Evolutionary conservation across 352 stramenopile genomes (phyloP).

Genomic region (Globisporangium mamillatum): DNA sequence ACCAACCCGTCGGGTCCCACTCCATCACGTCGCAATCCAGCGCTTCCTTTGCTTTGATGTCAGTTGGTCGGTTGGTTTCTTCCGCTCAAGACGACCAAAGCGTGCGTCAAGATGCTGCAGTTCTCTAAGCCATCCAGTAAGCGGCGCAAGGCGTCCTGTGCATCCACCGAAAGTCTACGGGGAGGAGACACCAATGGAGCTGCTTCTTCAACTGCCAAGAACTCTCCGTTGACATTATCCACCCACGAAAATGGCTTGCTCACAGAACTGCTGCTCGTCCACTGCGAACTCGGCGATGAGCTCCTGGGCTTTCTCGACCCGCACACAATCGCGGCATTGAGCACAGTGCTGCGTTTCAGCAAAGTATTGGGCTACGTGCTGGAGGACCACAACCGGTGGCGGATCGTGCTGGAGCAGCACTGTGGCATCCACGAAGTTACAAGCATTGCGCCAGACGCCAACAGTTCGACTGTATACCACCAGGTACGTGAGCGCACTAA

Average conservation of each 20-base stretch:
- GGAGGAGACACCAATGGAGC: background rate
- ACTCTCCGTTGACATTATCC: background rate
- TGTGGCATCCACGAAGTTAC: background rate
- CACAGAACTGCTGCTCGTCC: background rate
- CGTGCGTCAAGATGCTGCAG: background rate
- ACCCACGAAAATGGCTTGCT: background rate
- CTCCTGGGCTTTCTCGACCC: slow-evolving; percentile 18
- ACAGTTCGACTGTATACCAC: background rate
- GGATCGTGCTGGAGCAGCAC: slow-evolving; percentile 6
- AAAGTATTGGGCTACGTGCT: background rate
- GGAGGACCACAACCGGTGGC: slow-evolving; percentile 5
- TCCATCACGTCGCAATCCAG: background rate
- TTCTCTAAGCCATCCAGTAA: background rate
- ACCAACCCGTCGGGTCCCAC: background rate
- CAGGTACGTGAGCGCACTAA: background rate
- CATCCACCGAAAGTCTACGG: background rate
- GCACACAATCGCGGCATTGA: background rate
- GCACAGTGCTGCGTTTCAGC: slow-evolving; percentile 2
- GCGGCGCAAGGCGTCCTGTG: background rate
- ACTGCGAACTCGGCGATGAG: slow-evolving; percentile 13
- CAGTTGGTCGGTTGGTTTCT: background rate
- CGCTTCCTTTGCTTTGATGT: background rate
- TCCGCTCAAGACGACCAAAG: background rate
- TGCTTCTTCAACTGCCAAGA: background rate
- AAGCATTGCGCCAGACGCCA: background rate